A percentile compares a stretch with the other conserved stretches of the same genome.
Conservation (phyloP, 306 rosid species). For the Calophaca sinica region DNA sequence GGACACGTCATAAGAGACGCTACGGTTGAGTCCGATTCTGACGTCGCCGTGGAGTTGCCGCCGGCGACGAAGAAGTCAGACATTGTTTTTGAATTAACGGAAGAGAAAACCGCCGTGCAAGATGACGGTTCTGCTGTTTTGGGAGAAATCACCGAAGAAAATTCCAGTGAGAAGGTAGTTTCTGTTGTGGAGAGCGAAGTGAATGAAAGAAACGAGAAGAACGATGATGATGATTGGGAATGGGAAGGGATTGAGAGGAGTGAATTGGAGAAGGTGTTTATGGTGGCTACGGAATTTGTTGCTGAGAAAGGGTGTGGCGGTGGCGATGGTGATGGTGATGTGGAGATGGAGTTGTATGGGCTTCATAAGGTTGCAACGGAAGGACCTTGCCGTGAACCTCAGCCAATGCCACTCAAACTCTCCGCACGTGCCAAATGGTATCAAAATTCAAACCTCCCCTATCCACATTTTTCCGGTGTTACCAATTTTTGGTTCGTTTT, state of each 20-base stretch:
- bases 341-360: constrained; percentile 62
- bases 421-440: constrained; percentile 76
- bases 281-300: constrained; percentile 62
- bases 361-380: constrained; percentile 68
- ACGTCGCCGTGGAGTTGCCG: background rate
- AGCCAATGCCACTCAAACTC: constrained; percentile 61
- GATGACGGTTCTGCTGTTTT: no score
- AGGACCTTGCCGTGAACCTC: constrained; percentile 69
- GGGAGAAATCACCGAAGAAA: constrained; percentile 30
- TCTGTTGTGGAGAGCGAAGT: constrained; percentile 13
- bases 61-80: background rate
- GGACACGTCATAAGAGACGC: background rate
- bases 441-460: constrained; percentile 44
- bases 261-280: constrained; percentile 67
- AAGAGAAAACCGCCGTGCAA: background rate
- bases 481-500: constrained; percentile 17
- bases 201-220: constrained; percentile 38
- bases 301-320: constrained; percentile 17
- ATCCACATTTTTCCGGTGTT: background rate
- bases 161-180: constrained; percentile 39
- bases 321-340: constrained; percentile 40
- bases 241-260: constrained; percentile 92
- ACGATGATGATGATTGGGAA: constrained; percentile 80
- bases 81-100: constrained; percentile 4
- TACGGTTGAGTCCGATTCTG: constrained; percentile 4